Base-by-base conservation (phyloP, 768 basidiomycete genomes). In the Suillus americanus region DNA sequence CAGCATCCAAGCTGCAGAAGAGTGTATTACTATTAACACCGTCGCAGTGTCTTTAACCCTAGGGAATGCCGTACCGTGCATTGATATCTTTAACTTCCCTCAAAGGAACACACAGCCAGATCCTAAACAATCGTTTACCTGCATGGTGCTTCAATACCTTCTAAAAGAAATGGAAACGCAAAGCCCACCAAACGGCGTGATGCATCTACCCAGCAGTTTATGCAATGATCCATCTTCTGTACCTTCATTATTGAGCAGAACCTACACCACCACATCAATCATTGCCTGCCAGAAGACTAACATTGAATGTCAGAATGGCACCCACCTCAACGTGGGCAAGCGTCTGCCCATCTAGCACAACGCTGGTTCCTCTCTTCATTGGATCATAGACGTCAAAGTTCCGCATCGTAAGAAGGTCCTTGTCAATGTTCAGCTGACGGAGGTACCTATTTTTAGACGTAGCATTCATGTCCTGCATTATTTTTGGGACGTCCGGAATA, bases 381-480 rank as follows among this genome's bases (percentile, higher is more conserved):
- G 97, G 97, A 75, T 98, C 95, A 72, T 97, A 97, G 45, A 97
- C 83, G 69, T 98, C 96, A 83, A 99, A 99, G 73, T 99, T 99
- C 79, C 88, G 91, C 90, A 97, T 95, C 62, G 89, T 92, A 71
- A 99, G 76, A 62, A 99, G 88, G 67, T 98, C 96, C 73, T 94
- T 92, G 79, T 96, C 97, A 67, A 99, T 94, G 72, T 99, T 99
- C 46, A 99, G 84, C 66, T 94, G 92, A 43, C 91, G 88, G 16
- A 99, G 85, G 73, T 95, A 95, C 87, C 90, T 89, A 62, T 65
- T 60, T 59, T 64, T 43, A 54, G 12, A 56, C 20, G 38, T 48
- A 25, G 43, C 18, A n/a, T 13, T 16, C 30, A 53, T 23, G 63
- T 25, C 38, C 33, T 40, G 40, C 18, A 61, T n/a, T 38, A 59